These are phyloP conservation scores for Groenewaldozyma salmanticensis DNA, from an alignment of 805 yeast genomes.

Conservation along the genomic window DNA sequence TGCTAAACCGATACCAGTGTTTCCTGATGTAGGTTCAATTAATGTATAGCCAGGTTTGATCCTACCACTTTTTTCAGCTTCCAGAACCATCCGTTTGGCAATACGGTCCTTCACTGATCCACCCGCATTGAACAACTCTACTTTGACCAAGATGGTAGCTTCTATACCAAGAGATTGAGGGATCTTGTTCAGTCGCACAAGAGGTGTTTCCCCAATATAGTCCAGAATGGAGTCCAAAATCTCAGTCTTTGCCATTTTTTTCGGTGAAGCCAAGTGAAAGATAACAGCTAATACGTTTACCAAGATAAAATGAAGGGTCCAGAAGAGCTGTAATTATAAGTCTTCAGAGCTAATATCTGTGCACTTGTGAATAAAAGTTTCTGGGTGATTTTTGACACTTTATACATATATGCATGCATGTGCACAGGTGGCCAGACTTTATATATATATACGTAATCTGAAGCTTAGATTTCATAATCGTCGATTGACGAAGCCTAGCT, in stretches of 20 bases:
- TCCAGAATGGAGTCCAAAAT: conserved; percentile 51
- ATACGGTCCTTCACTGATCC: conserved; percentile 87
- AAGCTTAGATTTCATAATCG: no score
- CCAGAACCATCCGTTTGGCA: conserved; percentile 77
- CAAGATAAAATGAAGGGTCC: no score
- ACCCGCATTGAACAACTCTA: conserved; percentile 79
- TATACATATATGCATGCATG: no score
- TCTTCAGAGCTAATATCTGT: no score
- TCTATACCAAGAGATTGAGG: conserved; percentile 70
- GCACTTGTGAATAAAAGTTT: no score
- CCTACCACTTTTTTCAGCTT: conserved; percentile 68
- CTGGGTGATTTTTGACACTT: no score
- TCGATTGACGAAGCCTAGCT: no score
- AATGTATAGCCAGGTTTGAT: conserved; percentile 79
- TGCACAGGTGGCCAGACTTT: no score
- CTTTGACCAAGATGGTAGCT: conserved; percentile 55
- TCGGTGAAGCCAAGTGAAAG: no score
- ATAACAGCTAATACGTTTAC: no score
- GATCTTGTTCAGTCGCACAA: conserved; percentile 61
- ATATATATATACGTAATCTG: no score
- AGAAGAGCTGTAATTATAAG: no score
- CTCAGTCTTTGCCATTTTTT: conserved; percentile 24
- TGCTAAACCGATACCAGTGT: conserved; percentile 87
- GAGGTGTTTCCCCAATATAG: conserved; percentile 78
- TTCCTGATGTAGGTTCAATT: conserved; percentile 86